These are phyloP conservation scores for Isabelozyma gotoi DNA, from an alignment of 805 yeast species.

Conservation along the genomic window DNA sequence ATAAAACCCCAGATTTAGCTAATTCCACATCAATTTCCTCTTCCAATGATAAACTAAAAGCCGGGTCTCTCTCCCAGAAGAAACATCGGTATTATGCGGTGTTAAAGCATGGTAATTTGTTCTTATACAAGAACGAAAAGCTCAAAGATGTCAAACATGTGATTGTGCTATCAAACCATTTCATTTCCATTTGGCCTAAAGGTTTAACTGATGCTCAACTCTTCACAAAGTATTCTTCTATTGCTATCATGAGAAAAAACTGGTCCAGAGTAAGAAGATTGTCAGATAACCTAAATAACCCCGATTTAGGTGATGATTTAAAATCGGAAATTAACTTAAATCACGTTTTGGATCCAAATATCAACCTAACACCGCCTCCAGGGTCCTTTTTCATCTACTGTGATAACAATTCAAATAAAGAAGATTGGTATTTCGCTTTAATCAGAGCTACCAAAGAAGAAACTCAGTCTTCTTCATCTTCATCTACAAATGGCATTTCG, in stretches of 20 bases:
- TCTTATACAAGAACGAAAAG: constrained; percentile 73
- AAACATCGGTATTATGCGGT: constrained; percentile 69
- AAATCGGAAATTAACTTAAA: constrained; percentile 16
- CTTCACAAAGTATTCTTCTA: constrained; percentile 77
- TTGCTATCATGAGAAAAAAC: constrained; percentile 62
- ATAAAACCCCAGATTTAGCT: constrained; percentile 3
- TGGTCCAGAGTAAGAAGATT: constrained; percentile 22
- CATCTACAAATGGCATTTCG: constrained; percentile 6
- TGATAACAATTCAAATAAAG: constrained; percentile 79
- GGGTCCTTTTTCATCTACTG: constrained; percentile 63
- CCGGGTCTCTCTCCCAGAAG: constrained; percentile 18
- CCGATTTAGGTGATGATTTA: constrained; percentile 4
- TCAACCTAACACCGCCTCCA: constrained; percentile 29
- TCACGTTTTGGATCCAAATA: constrained; percentile 22
- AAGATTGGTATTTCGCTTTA: constrained; percentile 88
- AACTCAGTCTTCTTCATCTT: constrained; percentile 1
- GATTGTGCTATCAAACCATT: constrained; percentile 66
- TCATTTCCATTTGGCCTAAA: constrained; percentile 86
- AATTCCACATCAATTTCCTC: constrained; percentile 3
- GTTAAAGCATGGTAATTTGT: constrained; percentile 82
- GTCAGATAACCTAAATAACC: constrained; percentile 15
- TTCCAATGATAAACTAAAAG: constrained; percentile 1
- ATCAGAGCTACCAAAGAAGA: constrained; percentile 68
- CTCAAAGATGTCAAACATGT: constrained; percentile 72
- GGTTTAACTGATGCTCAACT: constrained; percentile 69